phyloP scores from a whole-genome alignment of 2,329 filamentous ascomycete genomes.

The Fonsecaea pedrosoi region DNA sequence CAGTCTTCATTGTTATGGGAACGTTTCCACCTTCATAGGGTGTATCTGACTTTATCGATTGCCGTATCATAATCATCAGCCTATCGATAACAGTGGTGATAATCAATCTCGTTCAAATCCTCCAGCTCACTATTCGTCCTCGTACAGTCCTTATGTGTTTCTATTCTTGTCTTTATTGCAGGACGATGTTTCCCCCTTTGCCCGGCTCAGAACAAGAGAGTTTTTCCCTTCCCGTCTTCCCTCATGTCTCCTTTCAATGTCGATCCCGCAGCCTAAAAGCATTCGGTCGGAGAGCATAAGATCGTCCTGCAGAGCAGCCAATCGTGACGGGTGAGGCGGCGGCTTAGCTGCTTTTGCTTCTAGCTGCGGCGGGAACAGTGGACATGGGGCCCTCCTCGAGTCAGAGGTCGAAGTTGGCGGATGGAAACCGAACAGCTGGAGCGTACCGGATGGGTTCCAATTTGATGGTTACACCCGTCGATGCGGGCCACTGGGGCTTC shows the following conservation, averaged over 20 bases:
- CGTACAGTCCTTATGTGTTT: not conserved
- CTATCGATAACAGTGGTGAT: constrained; percentile 30
- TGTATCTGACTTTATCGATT: constrained; percentile 27
- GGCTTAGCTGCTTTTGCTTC: constrained; percentile 23
- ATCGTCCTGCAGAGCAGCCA: constrained; percentile 29
- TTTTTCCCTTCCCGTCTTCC: constrained; percentile 10
- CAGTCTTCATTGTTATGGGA: not conserved
- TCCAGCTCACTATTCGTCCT: not conserved
- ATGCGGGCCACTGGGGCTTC: not conserved
- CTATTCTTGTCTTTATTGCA: not conserved
- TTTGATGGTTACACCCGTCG: constrained; percentile 18
- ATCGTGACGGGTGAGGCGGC: constrained; percentile 31
- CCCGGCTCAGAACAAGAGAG: not conserved
- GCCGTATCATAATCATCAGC: constrained; percentile 25
- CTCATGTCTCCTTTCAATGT: not conserved
- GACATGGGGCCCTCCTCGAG: not conserved
- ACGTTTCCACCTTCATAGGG: constrained; percentile 1
- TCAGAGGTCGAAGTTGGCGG: constrained; percentile 1
- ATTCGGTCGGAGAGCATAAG: constrained; percentile 13
- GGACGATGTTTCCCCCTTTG: constrained; percentile 1
- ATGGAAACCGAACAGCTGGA: constrained; percentile 1
- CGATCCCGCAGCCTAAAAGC: constrained; percentile 18
- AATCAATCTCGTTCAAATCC: not conserved
- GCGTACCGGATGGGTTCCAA: constrained; percentile 3
- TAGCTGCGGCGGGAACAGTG: constrained; percentile 23